phyloP scores from a whole-genome alignment of 305 asterid species.

The Plantago rigida region DNA sequence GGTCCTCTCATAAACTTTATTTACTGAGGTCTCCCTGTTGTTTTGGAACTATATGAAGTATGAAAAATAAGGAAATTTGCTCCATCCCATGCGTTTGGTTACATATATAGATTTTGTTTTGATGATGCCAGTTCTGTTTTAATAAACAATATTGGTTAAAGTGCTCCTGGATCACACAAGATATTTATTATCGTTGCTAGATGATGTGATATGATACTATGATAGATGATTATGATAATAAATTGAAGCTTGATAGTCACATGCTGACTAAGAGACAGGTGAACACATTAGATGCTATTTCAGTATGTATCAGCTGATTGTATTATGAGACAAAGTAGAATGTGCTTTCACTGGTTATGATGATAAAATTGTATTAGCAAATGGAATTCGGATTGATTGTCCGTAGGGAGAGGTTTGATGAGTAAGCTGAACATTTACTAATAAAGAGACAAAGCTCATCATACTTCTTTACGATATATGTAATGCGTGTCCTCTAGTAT shows the following conservation, averaged over 20 bases:
- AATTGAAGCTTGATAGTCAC: background rate
- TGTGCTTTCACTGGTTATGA: background rate
- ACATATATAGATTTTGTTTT: background rate
- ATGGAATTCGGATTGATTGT: background rate
- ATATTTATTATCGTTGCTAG: background rate
- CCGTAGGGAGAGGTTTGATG: background rate
- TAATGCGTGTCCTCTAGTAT: constrained; percentile 15
- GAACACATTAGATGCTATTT: background rate
- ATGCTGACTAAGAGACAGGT: background rate
- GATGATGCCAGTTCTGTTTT: too few species aligned
- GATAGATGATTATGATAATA: background rate
- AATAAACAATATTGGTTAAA: too few species aligned
- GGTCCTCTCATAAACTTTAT: background rate
- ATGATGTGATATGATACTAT: background rate
- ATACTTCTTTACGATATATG: constrained; percentile 10
- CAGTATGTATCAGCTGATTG: too few species aligned
- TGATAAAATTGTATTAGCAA: background rate
- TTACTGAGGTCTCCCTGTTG: background rate
- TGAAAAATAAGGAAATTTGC: background rate
- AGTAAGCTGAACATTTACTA: background rate
- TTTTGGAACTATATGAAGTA: background rate
- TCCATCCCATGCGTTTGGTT: background rate
- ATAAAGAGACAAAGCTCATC: background rate
- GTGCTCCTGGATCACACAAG: too few species aligned
- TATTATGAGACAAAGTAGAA: too few species aligned